A percentile compares a stretch with the other conserved stretches of the same genome.
Evolutionary conservation across 2,329 filamentous ascomycete species (phyloP).

Genomic region (Calonectria ilicicola): DNA sequence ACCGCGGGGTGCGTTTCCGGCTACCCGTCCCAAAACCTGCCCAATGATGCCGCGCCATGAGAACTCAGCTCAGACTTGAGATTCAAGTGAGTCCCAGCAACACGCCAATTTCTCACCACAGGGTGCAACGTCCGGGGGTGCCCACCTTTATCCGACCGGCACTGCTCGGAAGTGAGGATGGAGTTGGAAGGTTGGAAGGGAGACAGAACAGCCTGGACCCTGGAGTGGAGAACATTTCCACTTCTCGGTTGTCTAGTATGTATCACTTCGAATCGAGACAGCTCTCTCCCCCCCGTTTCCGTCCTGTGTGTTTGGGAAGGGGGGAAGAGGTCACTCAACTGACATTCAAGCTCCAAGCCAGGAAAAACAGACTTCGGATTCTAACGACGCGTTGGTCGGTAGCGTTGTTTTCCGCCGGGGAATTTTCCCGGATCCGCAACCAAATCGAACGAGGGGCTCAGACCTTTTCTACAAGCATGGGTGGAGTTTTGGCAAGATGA

Average conservation of each 20-base stretch:
- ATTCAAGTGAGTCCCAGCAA: background rate
- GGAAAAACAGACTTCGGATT: no score
- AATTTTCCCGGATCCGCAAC: background rate
- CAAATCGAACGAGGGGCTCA: background rate
- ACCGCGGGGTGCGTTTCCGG: background rate
- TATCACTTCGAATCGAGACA: background rate
- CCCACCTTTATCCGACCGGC: background rate
- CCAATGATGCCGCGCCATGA: background rate
- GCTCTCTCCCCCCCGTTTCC: no score
- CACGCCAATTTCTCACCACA: background rate
- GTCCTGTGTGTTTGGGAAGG: no score
- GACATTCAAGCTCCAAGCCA: background rate
- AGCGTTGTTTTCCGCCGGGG: background rate
- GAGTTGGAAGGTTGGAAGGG: background rate
- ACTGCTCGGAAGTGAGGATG: background rate
- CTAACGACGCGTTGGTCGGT: background rate
- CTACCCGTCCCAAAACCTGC: background rate
- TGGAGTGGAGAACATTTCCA: background rate
- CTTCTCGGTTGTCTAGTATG: background rate
- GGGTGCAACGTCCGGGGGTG: background rate
- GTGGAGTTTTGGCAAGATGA: background rate
- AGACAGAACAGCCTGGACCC: background rate
- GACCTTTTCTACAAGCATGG: background rate
- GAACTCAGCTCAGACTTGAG: background rate
- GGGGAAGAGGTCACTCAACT: background rate